Evolutionary conservation across 495 filamentous ascomycete species (phyloP).

Genomic region (Penicillium cosmopolitanum): DNA sequence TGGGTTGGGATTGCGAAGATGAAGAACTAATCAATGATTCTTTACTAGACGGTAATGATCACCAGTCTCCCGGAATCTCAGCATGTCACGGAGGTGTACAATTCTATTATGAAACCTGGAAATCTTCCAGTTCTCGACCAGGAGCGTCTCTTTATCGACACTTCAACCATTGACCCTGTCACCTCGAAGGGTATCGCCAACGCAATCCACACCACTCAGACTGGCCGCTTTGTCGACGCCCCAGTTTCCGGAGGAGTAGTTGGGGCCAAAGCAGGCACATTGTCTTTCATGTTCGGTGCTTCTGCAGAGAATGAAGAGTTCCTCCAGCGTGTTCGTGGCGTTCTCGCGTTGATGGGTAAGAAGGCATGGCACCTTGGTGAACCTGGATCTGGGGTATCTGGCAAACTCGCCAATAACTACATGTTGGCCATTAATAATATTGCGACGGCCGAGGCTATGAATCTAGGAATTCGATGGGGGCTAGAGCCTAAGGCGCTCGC

Average conservation of each 20-base stretch:
- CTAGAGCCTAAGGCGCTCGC: conserved; percentile 79
- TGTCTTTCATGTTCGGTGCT: conserved; percentile 88
- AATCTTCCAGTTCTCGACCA: conserved; percentile 44
- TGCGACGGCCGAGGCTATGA: conserved; percentile 91
- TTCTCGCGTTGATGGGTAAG: conserved; percentile 80
- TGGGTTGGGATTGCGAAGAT: too few species aligned
- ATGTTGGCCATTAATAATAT: conserved; percentile 91
- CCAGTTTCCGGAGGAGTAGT: conserved; percentile 87
- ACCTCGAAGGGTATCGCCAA: conserved; percentile 71
- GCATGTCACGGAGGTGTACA: conserved; percentile 76
- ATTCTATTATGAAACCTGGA: conserved; percentile 58
- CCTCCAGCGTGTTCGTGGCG: conserved; percentile 60
- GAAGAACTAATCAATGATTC: background rate
- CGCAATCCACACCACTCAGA: conserved; percentile 56
- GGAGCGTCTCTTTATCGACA: conserved; percentile 75
- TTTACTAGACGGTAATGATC: conserved; percentile 67
- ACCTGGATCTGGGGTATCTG: conserved; percentile 79
- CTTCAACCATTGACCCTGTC: conserved; percentile 83
- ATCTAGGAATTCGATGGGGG: conserved; percentile 82
- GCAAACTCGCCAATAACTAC: conserved; percentile 93
- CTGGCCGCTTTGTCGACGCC: conserved; percentile 73
- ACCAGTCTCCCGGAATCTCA: conserved; percentile 80
- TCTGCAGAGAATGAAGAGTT: conserved; percentile 50
- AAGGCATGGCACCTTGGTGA: conserved; percentile 79
- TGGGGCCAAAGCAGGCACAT: conserved; percentile 72